These are phyloP conservation scores for Phytophthora capsici DNA, from an alignment of 352 stramenopile species.

Conservation along the genomic window DNA sequence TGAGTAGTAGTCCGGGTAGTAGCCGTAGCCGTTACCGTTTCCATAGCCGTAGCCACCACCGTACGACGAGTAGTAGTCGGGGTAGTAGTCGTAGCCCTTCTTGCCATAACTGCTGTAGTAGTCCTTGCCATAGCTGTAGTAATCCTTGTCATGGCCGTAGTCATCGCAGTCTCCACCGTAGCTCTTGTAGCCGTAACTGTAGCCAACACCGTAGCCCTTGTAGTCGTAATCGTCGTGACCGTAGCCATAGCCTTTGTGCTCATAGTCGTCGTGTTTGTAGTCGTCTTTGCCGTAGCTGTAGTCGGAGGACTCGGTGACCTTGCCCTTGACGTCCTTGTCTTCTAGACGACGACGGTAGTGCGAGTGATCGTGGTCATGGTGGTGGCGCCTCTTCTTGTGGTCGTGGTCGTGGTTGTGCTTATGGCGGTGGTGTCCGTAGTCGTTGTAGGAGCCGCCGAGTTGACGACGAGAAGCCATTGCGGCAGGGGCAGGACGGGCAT, in stretches of 20 bases:
- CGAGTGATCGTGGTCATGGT: constrained; percentile 17
- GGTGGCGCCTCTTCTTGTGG: constrained; percentile 3
- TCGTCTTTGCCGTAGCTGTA: background rate
- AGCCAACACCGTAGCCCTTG: background rate
- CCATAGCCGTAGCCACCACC: background rate
- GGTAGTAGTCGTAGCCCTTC: background rate
- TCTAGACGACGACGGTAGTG: constrained; percentile 1
- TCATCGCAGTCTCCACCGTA: background rate
- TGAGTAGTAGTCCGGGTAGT: constrained; percentile 1
- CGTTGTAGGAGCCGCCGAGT: constrained; percentile 22
- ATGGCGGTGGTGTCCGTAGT: constrained; percentile 15
- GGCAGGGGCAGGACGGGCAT: too few relatives aligned
- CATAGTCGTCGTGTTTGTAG: background rate
- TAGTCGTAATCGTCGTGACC: background rate
- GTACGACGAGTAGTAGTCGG: background rate
- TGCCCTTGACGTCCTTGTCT: background rate
- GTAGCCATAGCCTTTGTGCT: background rate
- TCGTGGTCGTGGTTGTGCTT: constrained; percentile 19
- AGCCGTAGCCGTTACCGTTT: background rate
- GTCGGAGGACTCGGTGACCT: background rate
- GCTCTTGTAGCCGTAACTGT: background rate
- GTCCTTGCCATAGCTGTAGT: background rate
- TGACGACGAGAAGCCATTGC: too few relatives aligned
- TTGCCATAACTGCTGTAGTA: background rate
- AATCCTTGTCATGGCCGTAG: background rate